Evolutionary conservation across 2,329 filamentous ascomycete species (phyloP), one percentile per base, ranked within the genome.

Genomic region (Calonectria hawksworthii): DNA sequence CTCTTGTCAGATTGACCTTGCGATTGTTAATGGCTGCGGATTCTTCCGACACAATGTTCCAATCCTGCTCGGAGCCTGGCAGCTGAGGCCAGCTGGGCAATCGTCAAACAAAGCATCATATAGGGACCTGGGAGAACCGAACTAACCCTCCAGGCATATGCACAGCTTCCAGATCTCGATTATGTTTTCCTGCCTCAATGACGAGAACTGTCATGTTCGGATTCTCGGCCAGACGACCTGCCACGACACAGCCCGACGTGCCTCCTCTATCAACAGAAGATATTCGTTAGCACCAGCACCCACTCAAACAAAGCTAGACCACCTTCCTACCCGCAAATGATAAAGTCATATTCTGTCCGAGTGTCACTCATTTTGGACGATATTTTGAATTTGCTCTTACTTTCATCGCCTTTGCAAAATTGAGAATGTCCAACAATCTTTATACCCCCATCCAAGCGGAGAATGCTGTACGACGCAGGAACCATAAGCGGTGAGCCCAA

Each of bases 61-160:
- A 90, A 71, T 90, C 88, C 0, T 86, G 87, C 68, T 88, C 87
- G 10, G 82, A 85, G 70, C 88, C 88, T 67, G 88, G 86, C 59
- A 86, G 87, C 50, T 86, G 83, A 18, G 84, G 84, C 86, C 87
- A 88, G 14, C 82, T 83, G 9, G 34, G 30, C 13, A 44, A 56
- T 23, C 38, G 10, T 23, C 28, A 28, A 32, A 44, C 64, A 32
- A 47, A 32, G 21, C 6, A 30, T 18, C 23, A 64, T n/a, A 18
- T 3, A 9, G 14, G 6, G 28, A 26, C 10, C n/a, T 34, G 16
- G 8, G 6, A 23, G 3, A 7, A n/a, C 30, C 10, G 16, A 63
- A 77, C 83, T 79, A 80, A 88, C 83, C 87, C 89, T 71, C 88
- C 89, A 7, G 85, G 84, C 88, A 90, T 90, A 67, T 89, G 84